These are phyloP conservation scores for Isatis tinctoria DNA, from an alignment of 345 rosid species.

Conservation along the genomic window DNA sequence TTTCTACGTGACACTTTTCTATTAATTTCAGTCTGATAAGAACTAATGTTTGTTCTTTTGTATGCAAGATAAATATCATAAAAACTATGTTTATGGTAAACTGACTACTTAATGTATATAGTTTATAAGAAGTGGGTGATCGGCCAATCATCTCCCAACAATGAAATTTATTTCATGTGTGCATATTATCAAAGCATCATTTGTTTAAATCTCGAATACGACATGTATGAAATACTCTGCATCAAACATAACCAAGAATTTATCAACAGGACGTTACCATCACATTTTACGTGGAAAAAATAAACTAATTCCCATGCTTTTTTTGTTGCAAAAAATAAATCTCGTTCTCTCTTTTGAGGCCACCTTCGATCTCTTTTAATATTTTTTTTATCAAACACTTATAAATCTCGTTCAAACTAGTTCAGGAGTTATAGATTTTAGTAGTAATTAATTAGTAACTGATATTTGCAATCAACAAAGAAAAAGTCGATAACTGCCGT, in stretches of 20 bases:
- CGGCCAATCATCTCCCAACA: background rate
- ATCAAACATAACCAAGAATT: background rate
- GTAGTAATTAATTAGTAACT: background rate
- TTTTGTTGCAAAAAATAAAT: too few species aligned
- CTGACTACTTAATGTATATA: too few species aligned
- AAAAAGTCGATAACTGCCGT: background rate
- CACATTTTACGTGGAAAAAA: background rate
- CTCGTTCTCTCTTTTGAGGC: too few species aligned
- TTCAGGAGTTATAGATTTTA: background rate
- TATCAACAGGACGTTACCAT: background rate
- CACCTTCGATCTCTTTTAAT: too few species aligned
- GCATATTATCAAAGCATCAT: background rate
- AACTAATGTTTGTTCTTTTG: too few species aligned
- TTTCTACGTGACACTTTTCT: too few species aligned
- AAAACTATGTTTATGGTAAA: too few species aligned
- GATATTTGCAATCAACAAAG: background rate
- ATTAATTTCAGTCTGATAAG: too few species aligned
- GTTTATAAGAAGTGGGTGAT: too few species aligned
- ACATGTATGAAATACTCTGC: background rate
- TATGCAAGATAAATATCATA: too few species aligned
- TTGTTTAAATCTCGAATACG: background rate
- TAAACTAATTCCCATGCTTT: background rate
- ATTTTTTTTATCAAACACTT: background rate
- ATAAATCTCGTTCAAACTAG: background rate
- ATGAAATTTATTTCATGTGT: background rate